These are phyloP conservation scores for Boletus fagicola DNA, from an alignment of 768 basidiomycete genomes.

Conservation along the genomic window DNA sequence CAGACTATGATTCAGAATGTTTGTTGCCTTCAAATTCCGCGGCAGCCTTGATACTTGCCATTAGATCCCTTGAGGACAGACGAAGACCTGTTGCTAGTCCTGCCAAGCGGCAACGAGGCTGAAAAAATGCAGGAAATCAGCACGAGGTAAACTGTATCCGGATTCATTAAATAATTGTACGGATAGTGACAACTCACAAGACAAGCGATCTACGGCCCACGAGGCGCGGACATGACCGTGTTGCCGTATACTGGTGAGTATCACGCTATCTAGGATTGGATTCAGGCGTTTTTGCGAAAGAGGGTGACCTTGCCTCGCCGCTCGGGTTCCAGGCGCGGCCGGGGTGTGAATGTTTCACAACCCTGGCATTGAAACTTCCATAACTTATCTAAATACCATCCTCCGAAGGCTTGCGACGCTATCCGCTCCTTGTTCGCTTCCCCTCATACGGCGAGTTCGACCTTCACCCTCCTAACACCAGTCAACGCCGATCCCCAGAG, in stretches of 20 bases:
- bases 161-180: neutral
- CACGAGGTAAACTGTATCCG: constrained; percentile 2
- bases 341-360: neutral
- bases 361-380: neutral
- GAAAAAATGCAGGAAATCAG: neutral
- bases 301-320: no score
- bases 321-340: no score
- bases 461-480: neutral
- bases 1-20: no score
- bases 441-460: neutral
- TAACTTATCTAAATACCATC: neutral
- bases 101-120: neutral
- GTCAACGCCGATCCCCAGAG: neutral
- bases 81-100: neutral
- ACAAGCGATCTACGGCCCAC: neutral
- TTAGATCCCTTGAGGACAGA: neutral
- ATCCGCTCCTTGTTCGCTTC: neutral
- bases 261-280: neutral
- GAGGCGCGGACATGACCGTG: neutral
- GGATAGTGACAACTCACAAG: neutral
- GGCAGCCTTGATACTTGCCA: no score
- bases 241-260: neutral
- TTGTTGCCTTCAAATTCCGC: no score
- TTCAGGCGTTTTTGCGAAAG: neutral
- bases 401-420: neutral